These are phyloP conservation scores for Ustilago cynodontis DNA, from an alignment of 1,284 basidiomycete species.

Conservation along the genomic window DNA sequence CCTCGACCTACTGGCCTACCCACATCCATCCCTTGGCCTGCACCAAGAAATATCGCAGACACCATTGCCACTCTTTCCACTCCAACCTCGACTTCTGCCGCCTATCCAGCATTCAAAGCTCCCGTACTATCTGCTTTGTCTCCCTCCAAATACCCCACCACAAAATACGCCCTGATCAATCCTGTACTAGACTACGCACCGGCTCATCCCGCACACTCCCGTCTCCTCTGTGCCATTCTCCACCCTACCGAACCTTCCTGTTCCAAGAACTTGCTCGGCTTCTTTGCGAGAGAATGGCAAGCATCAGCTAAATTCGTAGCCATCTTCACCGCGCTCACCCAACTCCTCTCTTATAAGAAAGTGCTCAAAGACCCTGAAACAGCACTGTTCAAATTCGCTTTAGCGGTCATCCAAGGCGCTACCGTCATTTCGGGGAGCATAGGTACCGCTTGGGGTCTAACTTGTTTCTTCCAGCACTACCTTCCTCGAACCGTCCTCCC, in stretches of 20 bases:
- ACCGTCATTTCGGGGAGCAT: conserved; percentile 62
- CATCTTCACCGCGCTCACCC: conserved; percentile 40
- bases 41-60: conserved; percentile 50
- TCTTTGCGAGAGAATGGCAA: conserved; percentile 57
- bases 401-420: conserved; percentile 60
- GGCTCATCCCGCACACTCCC: conserved; percentile 58
- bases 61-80: conserved; percentile 56
- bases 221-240: conserved; percentile 58
- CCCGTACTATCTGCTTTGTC: conserved; percentile 59
- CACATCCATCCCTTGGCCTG: conserved; percentile 55
- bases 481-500: conserved; percentile 58
- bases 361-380: conserved; percentile 60
- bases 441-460: conserved; percentile 60
- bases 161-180: conserved; percentile 53
- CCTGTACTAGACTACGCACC: conserved; percentile 62
- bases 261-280: conserved; percentile 43
- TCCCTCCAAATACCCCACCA: conserved; percentile 53
- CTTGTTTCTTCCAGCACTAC: conserved; percentile 63
- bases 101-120: conserved; percentile 61
- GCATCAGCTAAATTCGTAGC: conserved; percentile 58
- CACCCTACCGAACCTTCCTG: conserved; percentile 63
- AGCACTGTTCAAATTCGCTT: conserved; percentile 54
- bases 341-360: conserved; percentile 38
- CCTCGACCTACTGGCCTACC: conserved; percentile 57
- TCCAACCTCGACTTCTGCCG: conserved; percentile 35